Percentiles rank a stretch among this genome's conserved stretches.
phyloP scores from a whole-genome alignment of 2,329 filamentous ascomycete species.

The Fusarium anthophilum region DNA sequence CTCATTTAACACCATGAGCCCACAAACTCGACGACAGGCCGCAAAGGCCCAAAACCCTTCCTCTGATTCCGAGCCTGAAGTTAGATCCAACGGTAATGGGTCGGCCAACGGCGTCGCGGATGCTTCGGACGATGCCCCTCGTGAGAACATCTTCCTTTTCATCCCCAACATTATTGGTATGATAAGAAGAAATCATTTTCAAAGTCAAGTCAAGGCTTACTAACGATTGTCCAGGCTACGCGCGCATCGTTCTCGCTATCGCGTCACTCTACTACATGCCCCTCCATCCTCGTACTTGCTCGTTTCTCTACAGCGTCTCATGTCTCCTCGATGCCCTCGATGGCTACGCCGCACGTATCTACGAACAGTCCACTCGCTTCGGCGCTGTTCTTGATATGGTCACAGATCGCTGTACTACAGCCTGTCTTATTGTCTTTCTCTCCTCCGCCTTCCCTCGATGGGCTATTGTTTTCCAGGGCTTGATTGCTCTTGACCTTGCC shows the following conservation, averaged over 20 bases:
- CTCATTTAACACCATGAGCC: constrained; percentile 47
- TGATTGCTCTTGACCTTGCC: constrained; percentile 92
- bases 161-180: constrained; percentile 84
- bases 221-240: constrained; percentile 68
- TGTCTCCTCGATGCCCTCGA: constrained; percentile 96
- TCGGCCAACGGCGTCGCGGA: constrained; percentile 49
- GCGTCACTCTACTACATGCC: constrained; percentile 99
- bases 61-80: constrained; percentile 43
- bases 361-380: constrained; percentile 92
- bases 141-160: constrained; percentile 84
- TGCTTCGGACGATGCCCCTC: constrained; percentile 49
- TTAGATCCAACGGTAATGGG: constrained; percentile 54
- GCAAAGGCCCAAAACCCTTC: constrained; percentile 45
- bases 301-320: constrained; percentile 88
- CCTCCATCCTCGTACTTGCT: constrained; percentile 95
- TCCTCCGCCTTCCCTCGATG: constrained; percentile 94
- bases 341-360: constrained; percentile 83
- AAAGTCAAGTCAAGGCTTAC: not conserved
- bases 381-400: constrained; percentile 99
- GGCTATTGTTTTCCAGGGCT: constrained; percentile 91
- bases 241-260: constrained; percentile 81
- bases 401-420: constrained; percentile 95
- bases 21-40: constrained; percentile 52
- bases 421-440: constrained; percentile 93
- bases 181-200: constrained; percentile 35